Conservation (phyloP, 2,329 filamentous ascomycete genomes). For the Reticulascus tulasneorum region DNA sequence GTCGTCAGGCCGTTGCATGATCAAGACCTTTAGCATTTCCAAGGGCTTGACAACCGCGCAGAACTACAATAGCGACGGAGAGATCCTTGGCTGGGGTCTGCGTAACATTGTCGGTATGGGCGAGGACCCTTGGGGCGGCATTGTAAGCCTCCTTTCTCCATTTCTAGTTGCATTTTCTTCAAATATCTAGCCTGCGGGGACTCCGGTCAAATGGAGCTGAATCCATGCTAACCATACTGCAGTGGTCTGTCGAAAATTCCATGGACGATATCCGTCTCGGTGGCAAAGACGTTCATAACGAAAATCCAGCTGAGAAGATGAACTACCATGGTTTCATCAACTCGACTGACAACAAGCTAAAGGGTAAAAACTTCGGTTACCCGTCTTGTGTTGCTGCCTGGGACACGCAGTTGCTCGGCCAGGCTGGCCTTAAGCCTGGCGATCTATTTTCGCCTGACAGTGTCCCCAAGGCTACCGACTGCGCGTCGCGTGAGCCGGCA, state of each 20-base stretch:
- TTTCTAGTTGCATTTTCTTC: too few relatives aligned
- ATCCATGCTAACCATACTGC: conserved; percentile 1
- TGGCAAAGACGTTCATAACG: conserved; percentile 57
- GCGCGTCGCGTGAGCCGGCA: conserved; percentile 42
- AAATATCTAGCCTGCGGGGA: too few relatives aligned
- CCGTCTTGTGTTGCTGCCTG: conserved; percentile 56
- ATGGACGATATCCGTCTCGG: conserved; percentile 59
- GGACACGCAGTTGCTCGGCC: conserved; percentile 44
- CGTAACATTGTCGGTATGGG: conserved; percentile 68
- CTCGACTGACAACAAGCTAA: conserved; percentile 24
- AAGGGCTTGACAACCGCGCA: conserved; percentile 26
- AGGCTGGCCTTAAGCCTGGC: conserved; percentile 38
- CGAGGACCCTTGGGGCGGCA: conserved; percentile 53
- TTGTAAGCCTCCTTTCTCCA: too few relatives aligned
- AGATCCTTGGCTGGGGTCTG: conserved; percentile 62
- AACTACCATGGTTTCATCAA: conserved; percentile 64
- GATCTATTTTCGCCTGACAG: conserved; percentile 43
- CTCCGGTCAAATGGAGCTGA: too few relatives aligned
- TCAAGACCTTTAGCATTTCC: conserved; percentile 53
- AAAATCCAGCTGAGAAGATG: conserved; percentile 71
- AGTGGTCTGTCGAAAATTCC: conserved; percentile 65
- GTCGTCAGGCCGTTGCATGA: conserved; percentile 57
- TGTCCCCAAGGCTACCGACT: conserved; percentile 31
- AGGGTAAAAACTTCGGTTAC: conserved; percentile 22
- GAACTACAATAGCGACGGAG: conserved; percentile 45